Base-by-base conservation (phyloP, 495 filamentous ascomycete species). In the Talaromyces borbonicus region DNA sequence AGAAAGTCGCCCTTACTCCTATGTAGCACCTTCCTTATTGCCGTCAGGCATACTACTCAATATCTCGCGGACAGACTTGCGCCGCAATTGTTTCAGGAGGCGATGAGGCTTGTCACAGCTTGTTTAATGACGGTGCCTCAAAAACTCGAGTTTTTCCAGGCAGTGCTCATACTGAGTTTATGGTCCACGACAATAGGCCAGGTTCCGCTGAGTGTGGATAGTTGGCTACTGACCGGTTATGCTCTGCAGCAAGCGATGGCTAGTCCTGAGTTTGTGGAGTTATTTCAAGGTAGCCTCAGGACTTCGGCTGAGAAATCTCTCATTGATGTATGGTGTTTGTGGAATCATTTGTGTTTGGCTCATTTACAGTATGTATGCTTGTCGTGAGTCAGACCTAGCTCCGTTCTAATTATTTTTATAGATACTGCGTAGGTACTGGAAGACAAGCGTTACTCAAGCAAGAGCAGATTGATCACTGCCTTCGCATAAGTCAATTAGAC, bases 171-270 rank as follows among this genome's bases (percentile, higher is more conserved):
- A 23, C 52, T 71, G 0, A 63, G 63, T 41, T 52, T 71, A 55
- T 73, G 69, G 69, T 71, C 67, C 8, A 73, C 67, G 5, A 73
- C 69, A 2, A 67, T 73, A 2, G 67, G 63, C 1, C 65, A 71
- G 46, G 59, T 68, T 11, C 67, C 66, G 0, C 52, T 73, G 42
- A 66, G 69, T 27, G 63, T 71, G 18, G 69, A 71, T 49, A 72
- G 65, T 39, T 69, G 67, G 68, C 57, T 72, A 14, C 49, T 72
- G 2, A 69, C 61, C 47, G 67, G 68, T 5, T 69, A 67, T 53
- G 67, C 66, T 2, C 47, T 72, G 5, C 68, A 72, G 40, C 68
- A 72, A 44, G 54, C 49, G 23, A 54, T 62, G 20, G 60, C 64
- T 0, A 70, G 64, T 43, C 57, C 62, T 5, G 23, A 68, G 4